Evolutionary conservation across 2,329 filamentous ascomycete genomes (phyloP).

Genomic region (Metarhizium humberi): DNA sequence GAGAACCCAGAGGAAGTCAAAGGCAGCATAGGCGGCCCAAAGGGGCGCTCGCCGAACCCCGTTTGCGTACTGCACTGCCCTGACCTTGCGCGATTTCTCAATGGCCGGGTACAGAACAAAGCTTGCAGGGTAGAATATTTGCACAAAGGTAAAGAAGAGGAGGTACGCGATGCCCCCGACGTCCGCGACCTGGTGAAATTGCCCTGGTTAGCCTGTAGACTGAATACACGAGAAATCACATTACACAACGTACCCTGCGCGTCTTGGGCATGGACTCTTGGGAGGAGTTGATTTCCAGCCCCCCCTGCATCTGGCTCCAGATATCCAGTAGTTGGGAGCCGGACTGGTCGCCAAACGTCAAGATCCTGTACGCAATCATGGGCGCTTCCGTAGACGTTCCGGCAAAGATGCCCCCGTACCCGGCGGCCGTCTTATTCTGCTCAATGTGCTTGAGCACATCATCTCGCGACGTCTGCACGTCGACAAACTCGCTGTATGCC

Average conservation of each 20-base stretch:
- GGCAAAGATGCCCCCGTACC: slow-evolving; percentile 7
- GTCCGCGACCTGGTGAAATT: slow-evolving; percentile 17
- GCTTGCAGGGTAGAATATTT: slow-evolving; percentile 56
- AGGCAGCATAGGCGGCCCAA: slow-evolving; percentile 69
- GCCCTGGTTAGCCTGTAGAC: neutral
- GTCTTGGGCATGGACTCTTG: slow-evolving; percentile 52
- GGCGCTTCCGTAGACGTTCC: slow-evolving; percentile 7
- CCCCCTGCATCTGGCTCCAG: slow-evolving; percentile 13
- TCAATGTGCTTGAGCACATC: slow-evolving; percentile 6
- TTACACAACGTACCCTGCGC: slow-evolving; percentile 22
- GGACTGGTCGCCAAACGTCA: slow-evolving; percentile 1
- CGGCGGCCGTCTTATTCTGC: neutral
- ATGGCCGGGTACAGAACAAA: slow-evolving; percentile 73
- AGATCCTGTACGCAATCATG: slow-evolving; percentile 8
- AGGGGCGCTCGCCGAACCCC: slow-evolving; percentile 68
- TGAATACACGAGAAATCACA: neutral
- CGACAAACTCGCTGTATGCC: slow-evolving; percentile 4
- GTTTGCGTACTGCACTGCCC: slow-evolving; percentile 78
- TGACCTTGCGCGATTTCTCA: slow-evolving; percentile 65
- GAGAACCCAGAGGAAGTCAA: slow-evolving; percentile 67
- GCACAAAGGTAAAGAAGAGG: slow-evolving; percentile 62
- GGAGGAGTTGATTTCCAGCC: slow-evolving; percentile 35
- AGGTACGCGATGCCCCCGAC: slow-evolving; percentile 44
- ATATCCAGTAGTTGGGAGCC: slow-evolving; percentile 9
- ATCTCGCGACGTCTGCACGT: slow-evolving; percentile 4